Base-by-base conservation (phyloP, 441 rosid species). In the Gossypium aridum region DNA sequence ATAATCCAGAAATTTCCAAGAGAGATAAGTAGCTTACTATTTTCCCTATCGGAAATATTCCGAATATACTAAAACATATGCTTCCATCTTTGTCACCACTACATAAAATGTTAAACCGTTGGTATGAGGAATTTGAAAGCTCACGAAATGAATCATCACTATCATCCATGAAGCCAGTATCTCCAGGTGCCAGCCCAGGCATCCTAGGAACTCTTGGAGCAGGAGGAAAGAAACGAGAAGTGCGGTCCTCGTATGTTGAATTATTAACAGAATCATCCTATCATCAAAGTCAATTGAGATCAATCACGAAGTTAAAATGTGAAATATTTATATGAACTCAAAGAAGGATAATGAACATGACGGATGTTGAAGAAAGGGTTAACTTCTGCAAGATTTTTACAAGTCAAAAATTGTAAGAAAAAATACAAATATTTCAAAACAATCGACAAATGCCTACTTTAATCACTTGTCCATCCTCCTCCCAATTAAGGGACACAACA, bases 401-500 rank as follows among this genome's bases (percentile, higher is more conserved):
- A 55, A 39, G 59, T 47, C 60, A 12, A 26, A 37, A 22, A 6
- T 20, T 43, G 45, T 20, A 19, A 22, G 45, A 37, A 45, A 66
- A 19, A 66, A 45, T 13, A 2, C 8, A 53, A 57, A 45, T 0
- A 55, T 49, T 20, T 54, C 25, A 28, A 25, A 37, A 45, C 39
- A 69, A 70, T 68, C 26, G 71, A 71, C 20, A 73, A 75, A 72
- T 19, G 22, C 84, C 72, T 82, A 90, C 94, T 54, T 61, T 81
- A 51, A 73, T 77, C 57, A 77, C 70, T 43, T 88, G 86, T 60
- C 88, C 86, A 55, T 94, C 97, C 82, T 91, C 96, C 87, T 87
- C 98, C 98, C 99, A 92, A 77, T 91, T 84, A 78, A 94, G 97
- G 83, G 92, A 90, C 67, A 91, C 88, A 25, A 94, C 97, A 73